These are phyloP conservation scores for Coemansia sp. DNA, from an alignment of 192 early-diverging fungal species.

Conservation along the genomic window DNA sequence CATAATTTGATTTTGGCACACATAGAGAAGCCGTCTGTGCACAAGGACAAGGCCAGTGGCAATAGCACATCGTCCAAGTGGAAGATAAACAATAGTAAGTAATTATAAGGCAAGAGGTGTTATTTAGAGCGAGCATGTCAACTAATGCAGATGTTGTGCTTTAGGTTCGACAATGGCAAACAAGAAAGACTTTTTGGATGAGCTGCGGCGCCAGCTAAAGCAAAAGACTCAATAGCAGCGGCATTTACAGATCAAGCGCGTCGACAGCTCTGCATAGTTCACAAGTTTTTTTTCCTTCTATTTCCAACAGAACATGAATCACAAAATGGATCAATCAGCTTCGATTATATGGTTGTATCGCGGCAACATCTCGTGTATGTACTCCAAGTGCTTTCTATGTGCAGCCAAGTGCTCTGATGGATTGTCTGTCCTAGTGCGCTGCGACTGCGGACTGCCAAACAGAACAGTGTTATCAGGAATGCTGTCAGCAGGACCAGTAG, in stretches of 20 bases:
- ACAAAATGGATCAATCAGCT: slow-evolving; percentile 29
- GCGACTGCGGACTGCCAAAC: slow-evolving; percentile 41
- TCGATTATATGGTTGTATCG: slow-evolving; percentile 54
- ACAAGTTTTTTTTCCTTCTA: background rate
- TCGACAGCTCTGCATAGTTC: background rate
- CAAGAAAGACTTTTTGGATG: slow-evolving; percentile 48
- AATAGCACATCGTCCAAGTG: slow-evolving; percentile 10
- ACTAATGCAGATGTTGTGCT: background rate
- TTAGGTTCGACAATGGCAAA: slow-evolving; percentile 50
- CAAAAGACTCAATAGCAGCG: background rate
- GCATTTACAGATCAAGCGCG: background rate
- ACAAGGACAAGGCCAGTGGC: slow-evolving; percentile 14
- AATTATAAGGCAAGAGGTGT: background rate
- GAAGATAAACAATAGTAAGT: slow-evolving; percentile 29
- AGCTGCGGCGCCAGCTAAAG: slow-evolving; percentile 42
- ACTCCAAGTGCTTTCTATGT: slow-evolving; percentile 47
- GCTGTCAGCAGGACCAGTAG: slow-evolving; percentile 26
- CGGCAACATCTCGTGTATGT: slow-evolving; percentile 52
- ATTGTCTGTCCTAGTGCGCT: slow-evolving; percentile 24
- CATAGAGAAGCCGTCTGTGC: slow-evolving; percentile 34
- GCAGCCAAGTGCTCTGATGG: slow-evolving; percentile 22
- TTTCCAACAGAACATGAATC: background rate
- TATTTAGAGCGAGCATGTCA: background rate
- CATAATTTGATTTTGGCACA: background rate
- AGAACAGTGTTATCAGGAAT: slow-evolving; percentile 47